Percentiles rank a stretch among this genome's conserved stretches.
phyloP scores from a whole-genome alignment of 441 rosid genomes.

The Raphanus hybrid region DNA sequence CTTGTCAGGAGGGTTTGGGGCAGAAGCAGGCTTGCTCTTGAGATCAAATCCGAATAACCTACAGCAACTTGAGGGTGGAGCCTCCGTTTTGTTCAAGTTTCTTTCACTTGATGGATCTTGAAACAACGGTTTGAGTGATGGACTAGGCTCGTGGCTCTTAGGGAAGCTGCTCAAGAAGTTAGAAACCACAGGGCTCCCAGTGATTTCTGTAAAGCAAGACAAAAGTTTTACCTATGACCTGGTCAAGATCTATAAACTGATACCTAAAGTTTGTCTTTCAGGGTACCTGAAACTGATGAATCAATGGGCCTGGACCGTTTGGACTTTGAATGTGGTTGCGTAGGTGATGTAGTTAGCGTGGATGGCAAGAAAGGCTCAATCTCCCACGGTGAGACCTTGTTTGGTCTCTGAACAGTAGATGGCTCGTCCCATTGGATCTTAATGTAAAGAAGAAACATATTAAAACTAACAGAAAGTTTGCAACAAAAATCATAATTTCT shows the following conservation, averaged over 20 bases:
- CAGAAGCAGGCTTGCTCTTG: constrained; percentile 44
- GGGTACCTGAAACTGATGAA: constrained; percentile 54
- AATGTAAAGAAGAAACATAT: constrained; percentile 28
- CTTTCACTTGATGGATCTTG: constrained; percentile 38
- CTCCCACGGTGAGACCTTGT: constrained; percentile 96
- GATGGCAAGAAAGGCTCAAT: constrained; percentile 71
- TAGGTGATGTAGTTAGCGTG: constrained; percentile 30
- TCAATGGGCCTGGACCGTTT: constrained; percentile 74
- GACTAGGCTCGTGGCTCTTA: constrained; percentile 40
- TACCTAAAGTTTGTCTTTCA: not conserved
- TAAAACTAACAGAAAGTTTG: not conserved
- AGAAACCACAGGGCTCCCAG: constrained; percentile 32
- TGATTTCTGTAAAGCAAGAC: constrained; percentile 21
- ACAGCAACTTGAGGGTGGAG: constrained; percentile 50
- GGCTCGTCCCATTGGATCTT: constrained; percentile 97
- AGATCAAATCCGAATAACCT: constrained; percentile 85
- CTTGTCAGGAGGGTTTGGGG: constrained; percentile 43
- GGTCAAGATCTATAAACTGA: not conserved
- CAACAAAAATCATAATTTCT: not conserved
- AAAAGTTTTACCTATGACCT: not conserved
- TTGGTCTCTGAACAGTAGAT: constrained; percentile 73
- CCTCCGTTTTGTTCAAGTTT: constrained; percentile 39
- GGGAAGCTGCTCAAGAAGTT: constrained; percentile 32
- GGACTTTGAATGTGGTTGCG: constrained; percentile 59
- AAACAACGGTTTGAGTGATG: constrained; percentile 51